Evolutionary conservation across 2,329 filamentous ascomycete genomes (phyloP).

Genomic region (Drechslerella stenobrocha): DNA sequence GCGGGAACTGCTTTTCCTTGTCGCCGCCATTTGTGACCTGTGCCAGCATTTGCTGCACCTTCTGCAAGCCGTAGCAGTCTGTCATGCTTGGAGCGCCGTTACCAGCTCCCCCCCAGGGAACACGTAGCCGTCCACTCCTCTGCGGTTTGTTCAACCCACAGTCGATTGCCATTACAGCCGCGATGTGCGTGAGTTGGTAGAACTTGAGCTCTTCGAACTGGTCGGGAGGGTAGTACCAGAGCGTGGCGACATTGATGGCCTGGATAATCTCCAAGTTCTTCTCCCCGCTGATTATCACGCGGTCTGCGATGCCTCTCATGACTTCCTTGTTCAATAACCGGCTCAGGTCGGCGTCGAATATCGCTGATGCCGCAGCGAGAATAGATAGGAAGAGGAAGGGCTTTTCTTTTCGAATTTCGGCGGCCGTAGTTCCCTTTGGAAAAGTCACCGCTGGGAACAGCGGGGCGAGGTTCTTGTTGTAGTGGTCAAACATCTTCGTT

Average conservation of each 20-base stretch:
- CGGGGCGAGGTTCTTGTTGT: conserved; percentile 51
- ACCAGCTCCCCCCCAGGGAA: conserved; percentile 20
- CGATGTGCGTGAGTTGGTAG: conserved; percentile 52
- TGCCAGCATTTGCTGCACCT: conserved; percentile 34
- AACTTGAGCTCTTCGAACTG: conserved; percentile 53
- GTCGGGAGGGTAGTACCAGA: conserved; percentile 53
- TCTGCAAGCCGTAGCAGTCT: conserved; percentile 27
- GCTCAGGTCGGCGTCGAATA: conserved; percentile 49
- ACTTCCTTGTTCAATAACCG: conserved; percentile 51
- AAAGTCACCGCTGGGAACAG: conserved; percentile 53
- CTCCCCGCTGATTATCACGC: conserved; percentile 52
- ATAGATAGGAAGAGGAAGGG: conserved; percentile 53
- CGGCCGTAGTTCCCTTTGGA: conserved; percentile 48
- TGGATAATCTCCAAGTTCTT: conserved; percentile 53
- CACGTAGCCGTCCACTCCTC: conserved; percentile 21
- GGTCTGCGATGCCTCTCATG: conserved; percentile 50
- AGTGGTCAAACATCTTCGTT: conserved; percentile 57
- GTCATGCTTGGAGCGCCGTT: background rate
- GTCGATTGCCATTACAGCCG: conserved; percentile 53
- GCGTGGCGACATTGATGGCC: conserved; percentile 49
- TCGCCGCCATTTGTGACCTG: background rate
- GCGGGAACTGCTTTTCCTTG: conserved; percentile 26
- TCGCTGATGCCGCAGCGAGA: conserved; percentile 51
- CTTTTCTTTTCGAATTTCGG: conserved; percentile 50
- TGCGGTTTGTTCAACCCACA: conserved; percentile 50